Percentiles rank a stretch among this genome's conserved stretches.
Evolutionary conservation across 2,329 filamentous ascomycete genomes (phyloP).

Genomic region (Karstenula rhodostoma): DNA sequence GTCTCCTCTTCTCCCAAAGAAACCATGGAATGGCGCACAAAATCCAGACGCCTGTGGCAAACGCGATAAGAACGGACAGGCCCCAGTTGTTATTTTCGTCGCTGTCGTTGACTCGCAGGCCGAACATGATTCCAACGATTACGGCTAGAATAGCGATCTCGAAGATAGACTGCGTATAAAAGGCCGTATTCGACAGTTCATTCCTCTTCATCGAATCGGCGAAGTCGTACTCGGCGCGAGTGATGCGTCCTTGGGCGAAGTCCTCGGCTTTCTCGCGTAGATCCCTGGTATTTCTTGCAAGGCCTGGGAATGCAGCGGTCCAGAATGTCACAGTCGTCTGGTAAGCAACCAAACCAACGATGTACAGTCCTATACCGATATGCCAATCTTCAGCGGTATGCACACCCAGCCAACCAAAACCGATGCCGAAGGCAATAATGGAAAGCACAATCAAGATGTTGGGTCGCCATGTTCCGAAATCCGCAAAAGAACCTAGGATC

Average conservation of each 20-base stretch:
- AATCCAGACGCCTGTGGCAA: slow-evolving; percentile 70
- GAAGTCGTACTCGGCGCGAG: slow-evolving; percentile 65
- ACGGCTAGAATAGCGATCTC: slow-evolving; percentile 63
- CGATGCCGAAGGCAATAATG: slow-evolving; percentile 67
- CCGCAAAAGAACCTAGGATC: slow-evolving; percentile 62
- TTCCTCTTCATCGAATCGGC: slow-evolving; percentile 17
- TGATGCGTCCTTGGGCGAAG: slow-evolving; percentile 59
- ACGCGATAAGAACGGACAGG: slow-evolving; percentile 70
- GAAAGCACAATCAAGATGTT: slow-evolving; percentile 70
- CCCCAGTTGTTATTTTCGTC: slow-evolving; percentile 71
- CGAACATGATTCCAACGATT: slow-evolving; percentile 46
- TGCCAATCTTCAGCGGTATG: slow-evolving; percentile 68
- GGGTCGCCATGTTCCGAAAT: slow-evolving; percentile 71
- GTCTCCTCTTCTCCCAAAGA: slow-evolving; percentile 68
- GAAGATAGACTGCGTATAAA: slow-evolving; percentile 21
- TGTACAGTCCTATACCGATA: slow-evolving; percentile 68
- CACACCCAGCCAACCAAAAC: slow-evolving; percentile 73
- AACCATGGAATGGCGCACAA: slow-evolving; percentile 73
- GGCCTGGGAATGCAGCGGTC: slow-evolving; percentile 63
- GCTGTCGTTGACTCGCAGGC: slow-evolving; percentile 66
- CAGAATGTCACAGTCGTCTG: slow-evolving; percentile 74
- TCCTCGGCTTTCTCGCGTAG: slow-evolving; percentile 62
- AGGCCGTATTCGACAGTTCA: slow-evolving; percentile 31
- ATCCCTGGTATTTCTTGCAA: slow-evolving; percentile 63
- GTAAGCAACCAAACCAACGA: slow-evolving; percentile 68